Conservation (phyloP, 2,329 filamentous ascomycete genomes). For the Fusarium sp. region DNA sequence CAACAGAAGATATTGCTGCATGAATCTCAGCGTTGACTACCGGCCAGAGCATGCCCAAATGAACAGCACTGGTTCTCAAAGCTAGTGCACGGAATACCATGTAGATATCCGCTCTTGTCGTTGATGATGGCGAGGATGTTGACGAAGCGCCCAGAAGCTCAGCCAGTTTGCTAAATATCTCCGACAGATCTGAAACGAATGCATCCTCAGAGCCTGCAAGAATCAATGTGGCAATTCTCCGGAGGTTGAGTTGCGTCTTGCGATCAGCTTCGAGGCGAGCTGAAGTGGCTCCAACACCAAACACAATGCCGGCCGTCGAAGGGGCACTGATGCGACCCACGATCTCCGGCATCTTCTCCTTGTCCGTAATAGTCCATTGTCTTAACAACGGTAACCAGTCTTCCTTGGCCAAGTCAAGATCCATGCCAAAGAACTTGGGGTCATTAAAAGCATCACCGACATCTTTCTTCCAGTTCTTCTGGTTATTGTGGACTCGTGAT, state of each 20-base stretch:
- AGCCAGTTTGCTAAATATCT: conserved; percentile 82
- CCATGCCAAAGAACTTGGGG: conserved; percentile 80
- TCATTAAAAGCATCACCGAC: conserved; percentile 93
- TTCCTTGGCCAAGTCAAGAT: conserved; percentile 69
- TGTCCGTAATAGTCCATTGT: conserved; percentile 87
- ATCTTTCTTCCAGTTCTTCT: conserved; percentile 94
- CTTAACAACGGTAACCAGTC: conserved; percentile 86
- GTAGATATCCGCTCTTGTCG: conserved; percentile 88
- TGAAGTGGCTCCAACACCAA: conserved; percentile 95
- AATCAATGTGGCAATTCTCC: conserved; percentile 81
- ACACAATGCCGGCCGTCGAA: conserved; percentile 94
- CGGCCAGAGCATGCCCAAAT: conserved; percentile 89
- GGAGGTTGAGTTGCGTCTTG: conserved; percentile 88
- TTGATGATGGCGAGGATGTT: conserved; percentile 90
- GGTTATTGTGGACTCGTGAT: conserved; percentile 78
- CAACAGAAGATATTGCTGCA: conserved; percentile 77
- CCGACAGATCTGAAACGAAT: conserved; percentile 78
- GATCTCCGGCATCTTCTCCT: conserved; percentile 86
- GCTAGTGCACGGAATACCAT: conserved; percentile 85
- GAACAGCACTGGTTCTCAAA: conserved; percentile 79
- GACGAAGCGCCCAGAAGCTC: conserved; percentile 86
- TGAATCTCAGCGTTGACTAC: conserved; percentile 88
- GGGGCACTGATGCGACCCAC: conserved; percentile 82
- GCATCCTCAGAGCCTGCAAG: conserved; percentile 80
- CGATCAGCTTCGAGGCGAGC: conserved; percentile 95